Percentiles rank a stretch among this genome's conserved stretches.
phyloP scores from a whole-genome alignment of 2,329 filamentous ascomycete species.

The Colletotrichum tanaceti region DNA sequence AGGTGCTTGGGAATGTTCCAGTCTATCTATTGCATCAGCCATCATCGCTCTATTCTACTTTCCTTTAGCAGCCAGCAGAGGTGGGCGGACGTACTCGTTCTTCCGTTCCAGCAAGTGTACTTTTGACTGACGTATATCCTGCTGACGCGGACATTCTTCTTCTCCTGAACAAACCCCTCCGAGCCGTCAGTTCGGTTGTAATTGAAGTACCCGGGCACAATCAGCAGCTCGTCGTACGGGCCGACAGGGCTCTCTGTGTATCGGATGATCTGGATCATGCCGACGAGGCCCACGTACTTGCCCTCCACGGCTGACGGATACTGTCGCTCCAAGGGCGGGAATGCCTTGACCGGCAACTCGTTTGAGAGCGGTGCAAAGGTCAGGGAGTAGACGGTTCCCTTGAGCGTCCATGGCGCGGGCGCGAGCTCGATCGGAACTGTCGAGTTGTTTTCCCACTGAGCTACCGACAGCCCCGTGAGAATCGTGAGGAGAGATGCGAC shows the following conservation, averaged over 20 bases:
- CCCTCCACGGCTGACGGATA: constrained; percentile 44
- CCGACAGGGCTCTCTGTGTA: constrained; percentile 63
- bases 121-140: constrained; percentile 66
- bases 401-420: constrained; percentile 41
- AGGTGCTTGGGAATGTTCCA: constrained; percentile 68
- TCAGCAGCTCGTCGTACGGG: constrained; percentile 63
- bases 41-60: not conserved
- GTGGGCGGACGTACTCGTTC: constrained; percentile 54
- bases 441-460: constrained; percentile 37
- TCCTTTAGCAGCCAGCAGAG: too few relatives aligned
- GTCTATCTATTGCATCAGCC: constrained; percentile 48
- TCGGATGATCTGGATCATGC: constrained; percentile 62
- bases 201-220: constrained; percentile 59
- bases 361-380: constrained; percentile 29
- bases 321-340: constrained; percentile 24
- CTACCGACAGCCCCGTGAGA: constrained; percentile 5
- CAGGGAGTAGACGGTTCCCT: constrained; percentile 39
- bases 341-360: constrained; percentile 34
- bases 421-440: constrained; percentile 32
- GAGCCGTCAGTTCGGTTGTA: constrained; percentile 49
- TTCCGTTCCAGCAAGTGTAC: constrained; percentile 63
- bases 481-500: not conserved
- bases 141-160: constrained; percentile 56
- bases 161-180: constrained; percentile 44
- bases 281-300: constrained; percentile 55